Evolutionary conservation across 2,329 filamentous ascomycete species (phyloP).

Genomic region (Fusarium decemcellulare): DNA sequence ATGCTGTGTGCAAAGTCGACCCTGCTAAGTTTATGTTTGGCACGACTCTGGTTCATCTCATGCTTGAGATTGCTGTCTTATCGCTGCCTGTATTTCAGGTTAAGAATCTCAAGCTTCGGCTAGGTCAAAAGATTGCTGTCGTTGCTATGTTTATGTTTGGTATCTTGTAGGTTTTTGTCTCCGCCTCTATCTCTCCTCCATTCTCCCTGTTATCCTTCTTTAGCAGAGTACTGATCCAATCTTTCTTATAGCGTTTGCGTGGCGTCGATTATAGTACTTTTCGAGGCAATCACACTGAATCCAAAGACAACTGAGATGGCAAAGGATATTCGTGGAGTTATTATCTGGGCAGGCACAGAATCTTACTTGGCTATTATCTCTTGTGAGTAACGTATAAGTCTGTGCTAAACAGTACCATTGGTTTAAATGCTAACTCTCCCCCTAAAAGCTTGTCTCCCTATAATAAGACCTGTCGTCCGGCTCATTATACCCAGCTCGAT

Average conservation of each 20-base stretch:
- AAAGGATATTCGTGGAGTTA: slow-evolving; percentile 29
- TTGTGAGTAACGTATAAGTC: slow-evolving; percentile 19
- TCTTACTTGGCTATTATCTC: slow-evolving; percentile 32
- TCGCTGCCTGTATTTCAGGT: slow-evolving; percentile 35
- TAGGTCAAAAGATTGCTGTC: slow-evolving; percentile 33
- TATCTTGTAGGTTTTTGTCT: slow-evolving; percentile 33
- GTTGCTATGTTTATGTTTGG: slow-evolving; percentile 38
- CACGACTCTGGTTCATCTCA: slow-evolving; percentile 31
- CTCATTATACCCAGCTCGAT: slow-evolving; percentile 21
- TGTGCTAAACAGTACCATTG: neutral
- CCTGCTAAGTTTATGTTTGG: slow-evolving; percentile 38
- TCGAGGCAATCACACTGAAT: slow-evolving; percentile 27
- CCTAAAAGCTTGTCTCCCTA: slow-evolving; percentile 29
- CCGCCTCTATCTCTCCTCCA: neutral
- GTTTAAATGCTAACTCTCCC: neutral
- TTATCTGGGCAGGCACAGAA: slow-evolving; percentile 33
- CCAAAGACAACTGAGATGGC: slow-evolving; percentile 33
- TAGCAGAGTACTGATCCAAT: neutral
- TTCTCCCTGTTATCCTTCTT: neutral
- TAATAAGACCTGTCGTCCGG: slow-evolving; percentile 28
- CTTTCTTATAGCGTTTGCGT: slow-evolving; percentile 19
- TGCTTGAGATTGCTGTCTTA: slow-evolving; percentile 32
- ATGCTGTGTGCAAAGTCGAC: slow-evolving; percentile 29
- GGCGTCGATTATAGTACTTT: slow-evolving; percentile 27
- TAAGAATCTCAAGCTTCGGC: slow-evolving; percentile 28